A percentile compares a stretch with the other conserved stretches of the same genome.
phyloP scores from a whole-genome alignment of 805 yeast genomes.

The Ogataea trehaloabstinens region DNA sequence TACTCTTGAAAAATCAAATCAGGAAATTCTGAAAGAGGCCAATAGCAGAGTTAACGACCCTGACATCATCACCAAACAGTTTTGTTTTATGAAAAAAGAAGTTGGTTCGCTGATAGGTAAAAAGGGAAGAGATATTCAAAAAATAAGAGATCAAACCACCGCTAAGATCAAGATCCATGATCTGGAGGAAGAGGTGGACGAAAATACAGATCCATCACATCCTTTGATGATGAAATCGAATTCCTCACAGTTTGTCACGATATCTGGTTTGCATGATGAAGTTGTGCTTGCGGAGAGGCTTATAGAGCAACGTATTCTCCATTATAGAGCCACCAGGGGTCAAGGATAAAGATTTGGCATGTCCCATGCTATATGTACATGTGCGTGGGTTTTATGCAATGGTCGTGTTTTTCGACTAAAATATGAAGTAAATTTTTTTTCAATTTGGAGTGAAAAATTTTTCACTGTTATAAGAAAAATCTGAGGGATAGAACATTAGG shows the following conservation, averaged over 20 bases:
- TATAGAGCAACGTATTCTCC: slow-evolving; percentile 7
- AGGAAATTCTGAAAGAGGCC: too few species aligned
- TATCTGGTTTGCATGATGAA: slow-evolving; percentile 12
- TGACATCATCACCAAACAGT: slow-evolving; percentile 10
- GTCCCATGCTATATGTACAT: neutral
- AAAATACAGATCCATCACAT: neutral
- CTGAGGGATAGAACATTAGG: neutral
- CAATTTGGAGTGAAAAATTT: slow-evolving; percentile 16
- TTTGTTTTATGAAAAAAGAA: slow-evolving; percentile 29
- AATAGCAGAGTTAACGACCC: neutral
- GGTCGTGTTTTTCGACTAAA: slow-evolving; percentile 4
- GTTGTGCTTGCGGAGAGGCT: slow-evolving; percentile 13
- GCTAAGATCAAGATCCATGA: slow-evolving; percentile 41
- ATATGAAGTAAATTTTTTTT: slow-evolving; percentile 5
- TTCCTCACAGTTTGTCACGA: slow-evolving; percentile 13
- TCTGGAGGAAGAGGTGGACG: slow-evolving; percentile 10
- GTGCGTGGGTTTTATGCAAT: neutral
- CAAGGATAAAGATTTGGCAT: slow-evolving; percentile 8
- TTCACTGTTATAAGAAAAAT: slow-evolving; percentile 11
- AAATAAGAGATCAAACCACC: slow-evolving; percentile 32
- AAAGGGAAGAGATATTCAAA: slow-evolving; percentile 38
- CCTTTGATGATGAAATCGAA: neutral
- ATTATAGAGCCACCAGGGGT: slow-evolving; percentile 13
- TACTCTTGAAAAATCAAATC: too few species aligned
- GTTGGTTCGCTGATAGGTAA: slow-evolving; percentile 43